Evolutionary conservation across 305 asterid genomes (phyloP).

Genomic region (Fraxinus velutina): DNA sequence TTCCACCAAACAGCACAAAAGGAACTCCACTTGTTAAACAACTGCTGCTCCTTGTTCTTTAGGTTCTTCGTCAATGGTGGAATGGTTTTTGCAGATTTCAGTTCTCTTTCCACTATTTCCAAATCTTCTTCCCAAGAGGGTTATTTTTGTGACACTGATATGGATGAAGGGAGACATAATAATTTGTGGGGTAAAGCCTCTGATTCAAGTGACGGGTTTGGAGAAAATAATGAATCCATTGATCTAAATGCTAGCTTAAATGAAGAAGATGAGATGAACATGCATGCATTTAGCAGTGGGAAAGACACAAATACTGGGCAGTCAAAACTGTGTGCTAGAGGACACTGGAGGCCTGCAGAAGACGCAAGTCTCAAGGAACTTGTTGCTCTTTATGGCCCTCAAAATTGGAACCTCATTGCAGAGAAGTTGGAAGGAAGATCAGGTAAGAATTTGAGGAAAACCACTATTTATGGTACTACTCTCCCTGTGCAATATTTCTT

Average conservation of each 20-base stretch:
- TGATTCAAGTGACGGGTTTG: slow-evolving; percentile 29
- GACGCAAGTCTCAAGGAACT: slow-evolving; percentile 77
- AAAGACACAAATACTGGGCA: slow-evolving; percentile 35
- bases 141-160: slow-evolving; percentile 1
- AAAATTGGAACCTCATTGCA: slow-evolving; percentile 88
- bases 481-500: background rate
- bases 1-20: slow-evolving; percentile 4
- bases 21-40: slow-evolving; percentile 14
- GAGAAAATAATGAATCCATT: slow-evolving; percentile 29
- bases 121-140: slow-evolving; percentile 13
- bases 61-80: slow-evolving; percentile 34
- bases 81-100: slow-evolving; percentile 42
- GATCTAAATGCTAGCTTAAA: slow-evolving; percentile 51
- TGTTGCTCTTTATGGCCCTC: slow-evolving; percentile 85
- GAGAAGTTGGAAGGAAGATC: slow-evolving; percentile 80
- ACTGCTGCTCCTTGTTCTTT: slow-evolving; percentile 14
- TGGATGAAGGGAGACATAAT: slow-evolving; percentile 19
- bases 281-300: slow-evolving; percentile 24
- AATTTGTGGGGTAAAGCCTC: slow-evolving; percentile 22
- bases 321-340: slow-evolving; percentile 69
- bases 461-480: background rate
- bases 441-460: slow-evolving; percentile 36
- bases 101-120: slow-evolving; percentile 33
- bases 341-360: slow-evolving; percentile 97
- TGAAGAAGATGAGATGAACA: slow-evolving; percentile 30